These are phyloP conservation scores for Backusella macrospora DNA, from an alignment of 192 early-diverging fungal species.

Conservation along the genomic window DNA sequence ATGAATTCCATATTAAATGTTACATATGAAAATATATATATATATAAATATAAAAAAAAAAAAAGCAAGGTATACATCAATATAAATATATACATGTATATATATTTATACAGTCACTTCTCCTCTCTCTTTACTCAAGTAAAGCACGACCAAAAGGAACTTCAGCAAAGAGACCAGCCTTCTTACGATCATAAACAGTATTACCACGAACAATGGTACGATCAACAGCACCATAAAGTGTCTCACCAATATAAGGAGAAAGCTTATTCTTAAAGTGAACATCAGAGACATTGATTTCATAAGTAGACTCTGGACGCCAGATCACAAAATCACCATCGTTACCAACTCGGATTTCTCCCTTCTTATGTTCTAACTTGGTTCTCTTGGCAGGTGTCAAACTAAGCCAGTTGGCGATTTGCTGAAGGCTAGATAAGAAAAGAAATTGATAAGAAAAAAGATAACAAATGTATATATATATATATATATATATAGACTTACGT, in stretches of 20 bases:
- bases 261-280: constrained; percentile 85
- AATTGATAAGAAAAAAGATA: not conserved
- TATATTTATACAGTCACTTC: not conserved
- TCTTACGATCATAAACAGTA: constrained; percentile 40
- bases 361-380: constrained; percentile 59
- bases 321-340: constrained; percentile 80
- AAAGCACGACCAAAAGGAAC: constrained; percentile 23
- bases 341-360: constrained; percentile 72
- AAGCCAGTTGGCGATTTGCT: constrained; percentile 53
- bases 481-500: constrained; percentile 38
- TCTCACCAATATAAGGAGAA: constrained; percentile 70
- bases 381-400: constrained; percentile 68
- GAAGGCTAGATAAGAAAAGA: constrained; percentile 26
- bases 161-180: constrained; percentile 11
- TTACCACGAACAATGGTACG: constrained; percentile 74
- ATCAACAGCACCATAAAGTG: constrained; percentile 65
- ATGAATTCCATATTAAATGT: too few species aligned
- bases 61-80: constrained; percentile 11
- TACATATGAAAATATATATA: too few species aligned
- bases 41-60: not conserved
- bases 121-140: constrained; percentile 15
- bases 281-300: constrained; percentile 49
- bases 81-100: not conserved
- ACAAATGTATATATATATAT: not conserved
- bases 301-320: constrained; percentile 71